Evolutionary conservation across 495 filamentous ascomycete species (phyloP), one percentile per base, ranked within the genome.

Genomic region (Neurospora sp.): DNA sequence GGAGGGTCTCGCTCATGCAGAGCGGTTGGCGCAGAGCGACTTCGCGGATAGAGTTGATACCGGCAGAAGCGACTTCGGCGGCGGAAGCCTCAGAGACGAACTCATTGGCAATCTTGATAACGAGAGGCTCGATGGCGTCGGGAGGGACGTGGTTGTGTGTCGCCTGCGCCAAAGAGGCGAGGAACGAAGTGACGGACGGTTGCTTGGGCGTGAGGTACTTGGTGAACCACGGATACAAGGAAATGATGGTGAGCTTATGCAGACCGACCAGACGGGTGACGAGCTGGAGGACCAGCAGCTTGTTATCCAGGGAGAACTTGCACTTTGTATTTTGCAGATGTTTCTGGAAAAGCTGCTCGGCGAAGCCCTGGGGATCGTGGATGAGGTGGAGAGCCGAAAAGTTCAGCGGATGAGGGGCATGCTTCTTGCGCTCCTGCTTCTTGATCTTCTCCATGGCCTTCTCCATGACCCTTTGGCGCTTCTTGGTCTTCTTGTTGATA

Each of bases 71-170:
- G 54, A 98, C 93, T 82, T 98, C 93, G 18, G 92, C 86, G 7
- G 95, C 94, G 0, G 93, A 92, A 16, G 94, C 96, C 80, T 99
- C 96, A 0, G 93, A 97, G 9, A 99, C 95, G 78, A 99, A 99
- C 82, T 98, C 94, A 72, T 98, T 97, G 44, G 96, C 95, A 74
- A 99, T 98, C 84, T 97, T 98, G 80, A 93, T 90, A 18, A 99
- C 82, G 31, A 99, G 83, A 1, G 96, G 94, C 82, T 98, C 94
- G 23, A 99, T 88, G 6, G 90, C 92, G 84, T 99, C 96, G 1
- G 96, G 96, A 3, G 96, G 96, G 14, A 98, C 94, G 40, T 97
- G 85, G 75, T 90, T 91, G 80, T 99, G 96, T 12, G 93, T 92
- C 14, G 92, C 91, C 83, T 98, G 96, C 16, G 96, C 96, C 70